Conservation (phyloP, 1,139 yeast genomes). For the Scheffersomyces quercinus region DNA sequence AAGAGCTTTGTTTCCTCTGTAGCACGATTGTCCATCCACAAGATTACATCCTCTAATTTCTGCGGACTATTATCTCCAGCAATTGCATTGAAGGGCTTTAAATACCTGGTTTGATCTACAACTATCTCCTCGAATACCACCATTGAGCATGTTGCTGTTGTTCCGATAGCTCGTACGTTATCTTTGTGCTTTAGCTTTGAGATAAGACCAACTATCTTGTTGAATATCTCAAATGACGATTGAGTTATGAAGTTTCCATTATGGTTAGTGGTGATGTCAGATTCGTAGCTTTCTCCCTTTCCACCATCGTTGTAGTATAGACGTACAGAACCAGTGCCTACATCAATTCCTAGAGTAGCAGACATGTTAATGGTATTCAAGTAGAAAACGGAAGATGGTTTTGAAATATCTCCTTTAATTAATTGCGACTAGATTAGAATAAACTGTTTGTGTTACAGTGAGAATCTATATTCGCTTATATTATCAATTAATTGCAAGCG, state of each 20-base stretch:
- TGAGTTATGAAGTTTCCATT: conserved; percentile 35
- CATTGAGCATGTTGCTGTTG: conserved; percentile 58
- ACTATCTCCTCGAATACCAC: conserved; percentile 32
- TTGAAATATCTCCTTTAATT: too few relatives aligned
- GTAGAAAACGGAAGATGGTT: too few relatives aligned
- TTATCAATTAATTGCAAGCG: too few relatives aligned
- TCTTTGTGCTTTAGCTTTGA: background rate
- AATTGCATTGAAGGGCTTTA: conserved; percentile 22
- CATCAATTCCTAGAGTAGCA: conserved; percentile 46
- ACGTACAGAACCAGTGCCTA: conserved; percentile 56
- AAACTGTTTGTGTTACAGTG: too few relatives aligned
- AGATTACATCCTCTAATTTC: conserved; percentile 40
- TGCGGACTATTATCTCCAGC: background rate
- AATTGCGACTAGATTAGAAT: too few relatives aligned
- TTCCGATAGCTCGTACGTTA: conserved; percentile 13
- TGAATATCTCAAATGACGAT: conserved; percentile 39
- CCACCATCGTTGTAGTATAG: conserved; percentile 26
- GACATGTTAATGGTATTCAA: too few relatives aligned
- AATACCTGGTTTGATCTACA: conserved; percentile 14
- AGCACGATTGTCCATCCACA: conserved; percentile 64
- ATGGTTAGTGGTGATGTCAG: conserved; percentile 17
- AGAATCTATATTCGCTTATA: too few relatives aligned
- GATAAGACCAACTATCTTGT: conserved; percentile 5
- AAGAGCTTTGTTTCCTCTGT: conserved; percentile 30
- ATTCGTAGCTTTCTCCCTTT: conserved; percentile 11